Evolutionary conservation across 305 asterid genomes (phyloP).

Genomic region (Withania somnifera): DNA sequence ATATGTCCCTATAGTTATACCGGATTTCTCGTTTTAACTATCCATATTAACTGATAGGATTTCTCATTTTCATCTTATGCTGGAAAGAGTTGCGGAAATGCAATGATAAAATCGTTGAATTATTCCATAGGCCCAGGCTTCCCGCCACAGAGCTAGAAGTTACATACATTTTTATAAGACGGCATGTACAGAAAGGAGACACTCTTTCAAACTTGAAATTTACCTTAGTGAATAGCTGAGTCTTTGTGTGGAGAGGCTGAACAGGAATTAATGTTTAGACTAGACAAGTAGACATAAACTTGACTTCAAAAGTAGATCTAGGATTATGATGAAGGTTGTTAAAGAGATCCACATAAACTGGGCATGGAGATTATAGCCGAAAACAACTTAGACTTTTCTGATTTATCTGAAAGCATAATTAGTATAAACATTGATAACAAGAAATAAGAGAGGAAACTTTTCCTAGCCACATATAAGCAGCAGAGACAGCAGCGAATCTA

Average conservation of each 20-base stretch:
- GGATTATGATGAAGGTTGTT: background rate
- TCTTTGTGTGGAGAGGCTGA: conserved; percentile 83
- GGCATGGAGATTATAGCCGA: background rate
- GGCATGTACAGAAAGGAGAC: background rate
- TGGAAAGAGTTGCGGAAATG: background rate
- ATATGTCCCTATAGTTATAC: background rate
- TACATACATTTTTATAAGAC: background rate
- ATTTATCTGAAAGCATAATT: background rate
- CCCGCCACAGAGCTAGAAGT: background rate
- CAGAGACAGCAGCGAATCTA: too few relatives aligned
- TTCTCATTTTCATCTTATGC: background rate
- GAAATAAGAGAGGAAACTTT: background rate
- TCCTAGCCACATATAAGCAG: background rate
- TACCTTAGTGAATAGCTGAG: conserved; percentile 81
- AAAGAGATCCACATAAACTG: background rate
- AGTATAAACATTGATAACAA: background rate
- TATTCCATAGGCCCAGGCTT: background rate
- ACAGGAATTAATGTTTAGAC: conserved; percentile 6
- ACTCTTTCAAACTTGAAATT: conserved; percentile 7
- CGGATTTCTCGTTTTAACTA: background rate
- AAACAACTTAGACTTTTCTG: background rate
- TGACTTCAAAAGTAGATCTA: background rate
- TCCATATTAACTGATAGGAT: background rate
- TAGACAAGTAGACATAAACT: background rate
- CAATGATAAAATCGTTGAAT: background rate